These are phyloP conservation scores for Thermomyces lanuginosus DNA, from an alignment of 2,329 filamentous ascomycete species.

Conservation along the genomic window DNA sequence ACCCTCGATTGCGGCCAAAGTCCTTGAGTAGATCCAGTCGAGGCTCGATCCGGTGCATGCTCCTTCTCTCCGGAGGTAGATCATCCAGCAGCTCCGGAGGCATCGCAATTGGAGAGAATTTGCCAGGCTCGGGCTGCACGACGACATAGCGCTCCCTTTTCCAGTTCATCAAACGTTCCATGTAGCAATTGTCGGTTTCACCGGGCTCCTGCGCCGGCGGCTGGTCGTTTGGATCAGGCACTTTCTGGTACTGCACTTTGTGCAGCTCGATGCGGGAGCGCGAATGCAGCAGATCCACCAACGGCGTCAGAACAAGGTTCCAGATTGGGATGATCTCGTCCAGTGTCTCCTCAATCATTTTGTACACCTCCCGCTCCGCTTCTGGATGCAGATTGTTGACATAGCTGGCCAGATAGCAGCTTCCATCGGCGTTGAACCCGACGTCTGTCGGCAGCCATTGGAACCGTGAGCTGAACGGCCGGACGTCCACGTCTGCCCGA, in stretches of 20 bases:
- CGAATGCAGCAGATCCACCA: constrained; percentile 18
- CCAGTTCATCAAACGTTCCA: constrained; percentile 13
- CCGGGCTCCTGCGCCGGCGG: too few species aligned
- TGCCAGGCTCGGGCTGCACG: constrained; percentile 14
- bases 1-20: constrained; percentile 27
- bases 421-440: constrained; percentile 14
- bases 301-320: constrained; percentile 15
- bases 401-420: constrained; percentile 23
- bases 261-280: constrained; percentile 17
- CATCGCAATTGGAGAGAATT: constrained; percentile 17
- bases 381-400: constrained; percentile 32
- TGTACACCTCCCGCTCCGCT: constrained; percentile 20
- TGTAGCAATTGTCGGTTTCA: constrained; percentile 8
- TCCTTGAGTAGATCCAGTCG: constrained; percentile 17
- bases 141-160: constrained; percentile 10
- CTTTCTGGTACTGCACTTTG: constrained; percentile 14
- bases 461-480: constrained; percentile 19
- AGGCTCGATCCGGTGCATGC: constrained; percentile 13
- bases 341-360: constrained; percentile 22
- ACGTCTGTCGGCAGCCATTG: constrained; percentile 33
- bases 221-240: too few species aligned
- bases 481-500: constrained; percentile 13
- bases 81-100: constrained; percentile 14
- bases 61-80: constrained; percentile 12
- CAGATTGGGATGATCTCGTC: constrained; percentile 13